These are phyloP conservation scores for Scheffersomyces titani DNA, from an alignment of 1,139 yeast species.

Conservation along the genomic window DNA sequence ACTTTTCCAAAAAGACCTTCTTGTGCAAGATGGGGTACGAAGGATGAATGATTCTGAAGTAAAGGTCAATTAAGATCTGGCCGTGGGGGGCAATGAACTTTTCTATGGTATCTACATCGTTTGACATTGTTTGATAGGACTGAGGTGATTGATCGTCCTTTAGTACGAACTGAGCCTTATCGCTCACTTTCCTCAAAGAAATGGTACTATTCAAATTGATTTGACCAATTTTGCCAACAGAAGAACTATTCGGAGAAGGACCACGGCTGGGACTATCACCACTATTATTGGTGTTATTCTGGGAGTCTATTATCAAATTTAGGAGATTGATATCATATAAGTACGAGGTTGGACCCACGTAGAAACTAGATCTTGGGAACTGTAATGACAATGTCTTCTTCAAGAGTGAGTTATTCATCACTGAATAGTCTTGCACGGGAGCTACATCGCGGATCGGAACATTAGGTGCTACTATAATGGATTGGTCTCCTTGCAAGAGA, in stretches of 20 bases:
- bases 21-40: conserved; percentile 77
- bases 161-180: conserved; percentile 62
- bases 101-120: conserved; percentile 72
- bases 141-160: conserved; percentile 73
- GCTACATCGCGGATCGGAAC: conserved; percentile 55
- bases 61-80: conserved; percentile 65
- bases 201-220: conserved; percentile 58
- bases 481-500: conserved; percentile 8
- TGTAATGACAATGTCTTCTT: conserved; percentile 53
- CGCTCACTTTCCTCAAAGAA: conserved; percentile 67
- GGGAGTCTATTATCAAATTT: conserved; percentile 52
- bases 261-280: background rate
- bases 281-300: conserved; percentile 17
- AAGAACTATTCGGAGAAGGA: background rate
- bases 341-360: conserved; percentile 71
- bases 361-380: conserved; percentile 75
- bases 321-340: conserved; percentile 61
- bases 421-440: conserved; percentile 57
- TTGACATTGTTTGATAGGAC: conserved; percentile 61
- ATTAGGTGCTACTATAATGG: conserved; percentile 44
- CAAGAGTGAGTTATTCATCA: conserved; percentile 48
- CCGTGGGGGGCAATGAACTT: conserved; percentile 78
- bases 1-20: conserved; percentile 74
- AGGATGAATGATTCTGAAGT: conserved; percentile 76
- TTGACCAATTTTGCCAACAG: conserved; percentile 54